phyloP scores from a whole-genome alignment of 202 grass and related monocot species.

The Miscanthus sacchariflorus region DNA sequence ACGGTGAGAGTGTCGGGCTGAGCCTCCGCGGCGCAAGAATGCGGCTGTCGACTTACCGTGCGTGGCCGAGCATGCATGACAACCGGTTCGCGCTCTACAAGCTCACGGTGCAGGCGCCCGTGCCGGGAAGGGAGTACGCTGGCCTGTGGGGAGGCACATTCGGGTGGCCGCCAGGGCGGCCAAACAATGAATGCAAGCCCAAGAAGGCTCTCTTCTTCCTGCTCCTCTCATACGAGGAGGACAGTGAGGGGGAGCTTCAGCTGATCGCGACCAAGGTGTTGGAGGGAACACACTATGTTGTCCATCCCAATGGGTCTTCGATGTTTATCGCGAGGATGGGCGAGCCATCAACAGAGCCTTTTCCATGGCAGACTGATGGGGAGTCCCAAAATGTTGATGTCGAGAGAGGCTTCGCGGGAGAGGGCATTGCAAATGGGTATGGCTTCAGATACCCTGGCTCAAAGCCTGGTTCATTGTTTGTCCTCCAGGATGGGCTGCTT shows the following conservation, averaged over 20 bases:
- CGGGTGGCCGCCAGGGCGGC: constrained; percentile 74
- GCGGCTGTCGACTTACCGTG: constrained; percentile 61
- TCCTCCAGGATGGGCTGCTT: constrained; percentile 63
- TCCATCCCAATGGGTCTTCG: constrained; percentile 82
- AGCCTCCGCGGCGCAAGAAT: constrained; percentile 62
- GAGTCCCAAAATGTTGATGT: constrained; percentile 54
- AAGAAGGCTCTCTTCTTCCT: constrained; percentile 81
- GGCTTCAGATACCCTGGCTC: constrained; percentile 87
- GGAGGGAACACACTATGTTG: constrained; percentile 82
- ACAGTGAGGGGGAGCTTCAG: constrained; percentile 55
- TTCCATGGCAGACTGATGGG: constrained; percentile 71
- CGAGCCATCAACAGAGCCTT: constrained; percentile 58
- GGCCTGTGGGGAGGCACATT: constrained; percentile 93
- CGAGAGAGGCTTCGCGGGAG: constrained; percentile 54
- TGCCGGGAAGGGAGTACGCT: constrained; percentile 60
- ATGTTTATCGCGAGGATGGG: constrained; percentile 69
- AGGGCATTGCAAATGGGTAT: constrained; percentile 82
- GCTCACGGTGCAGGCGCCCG: constrained; percentile 51
- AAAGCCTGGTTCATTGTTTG: constrained; percentile 84
- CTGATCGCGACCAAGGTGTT: constrained; percentile 87
- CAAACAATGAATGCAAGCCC: constrained; percentile 58
- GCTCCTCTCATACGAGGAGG: constrained; percentile 75
- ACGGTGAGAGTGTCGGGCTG: constrained; percentile 53
- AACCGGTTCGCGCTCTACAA: constrained; percentile 84
- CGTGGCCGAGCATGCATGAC: constrained; percentile 81